phyloP scores from a whole-genome alignment of 2,329 filamentous ascomycete species.

The Penicillium sp. region DNA sequence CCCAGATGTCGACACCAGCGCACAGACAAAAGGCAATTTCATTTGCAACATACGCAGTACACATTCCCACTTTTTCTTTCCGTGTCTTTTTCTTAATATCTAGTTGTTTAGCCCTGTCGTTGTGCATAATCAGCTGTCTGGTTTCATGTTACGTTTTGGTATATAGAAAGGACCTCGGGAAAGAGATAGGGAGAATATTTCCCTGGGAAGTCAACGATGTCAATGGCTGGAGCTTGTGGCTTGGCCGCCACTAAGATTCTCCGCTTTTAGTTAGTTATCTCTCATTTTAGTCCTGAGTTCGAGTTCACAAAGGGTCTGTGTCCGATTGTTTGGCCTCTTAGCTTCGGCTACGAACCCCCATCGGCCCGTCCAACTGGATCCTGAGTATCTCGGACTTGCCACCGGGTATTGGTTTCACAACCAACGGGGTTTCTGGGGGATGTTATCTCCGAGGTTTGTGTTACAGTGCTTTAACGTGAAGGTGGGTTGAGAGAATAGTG shows the following conservation, averaged over 20 bases:
- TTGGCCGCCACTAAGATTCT: background rate
- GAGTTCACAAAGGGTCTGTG: too few species aligned
- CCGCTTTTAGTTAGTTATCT: too few species aligned
- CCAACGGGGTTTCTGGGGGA: background rate
- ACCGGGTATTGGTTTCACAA: background rate
- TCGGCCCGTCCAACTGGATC: too few species aligned
- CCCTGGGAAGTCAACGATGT: background rate
- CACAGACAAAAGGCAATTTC: constrained; percentile 14
- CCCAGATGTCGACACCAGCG: constrained; percentile 9
- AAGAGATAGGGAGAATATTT: background rate
- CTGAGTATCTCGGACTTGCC: too few species aligned
- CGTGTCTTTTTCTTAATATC: background rate
- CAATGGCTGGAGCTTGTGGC: background rate
- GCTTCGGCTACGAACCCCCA: background rate
- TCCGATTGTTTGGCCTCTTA: background rate
- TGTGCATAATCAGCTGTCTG: background rate
- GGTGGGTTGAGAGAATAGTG: too few species aligned
- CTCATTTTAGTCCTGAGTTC: background rate
- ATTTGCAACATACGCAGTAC: background rate
- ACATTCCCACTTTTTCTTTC: too few species aligned
- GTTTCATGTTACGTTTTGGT: background rate
- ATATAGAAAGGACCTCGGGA: background rate
- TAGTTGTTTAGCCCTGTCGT: background rate
- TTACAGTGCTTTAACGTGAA: background rate
- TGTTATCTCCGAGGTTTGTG: background rate